Percentiles rank a stretch among this genome's conserved stretches.
These are phyloP conservation scores for Heritiera fomes DNA, from an alignment of 345 rosid genomes.

Conservation along the genomic window DNA sequence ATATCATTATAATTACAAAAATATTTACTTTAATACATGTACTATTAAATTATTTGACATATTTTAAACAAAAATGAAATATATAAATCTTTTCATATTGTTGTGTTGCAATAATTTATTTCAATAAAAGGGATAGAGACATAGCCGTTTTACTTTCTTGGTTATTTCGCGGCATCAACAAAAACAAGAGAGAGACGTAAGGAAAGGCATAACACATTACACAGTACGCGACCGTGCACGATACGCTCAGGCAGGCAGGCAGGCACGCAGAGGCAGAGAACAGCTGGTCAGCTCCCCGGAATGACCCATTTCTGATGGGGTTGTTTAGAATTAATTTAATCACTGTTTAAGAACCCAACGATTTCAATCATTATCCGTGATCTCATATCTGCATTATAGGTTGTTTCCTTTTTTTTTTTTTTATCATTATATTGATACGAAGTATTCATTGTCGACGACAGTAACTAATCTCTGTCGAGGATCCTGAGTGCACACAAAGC, in stretches of 20 bases:
- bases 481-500: too few relatives aligned
- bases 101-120: too few relatives aligned
- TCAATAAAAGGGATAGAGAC: neutral
- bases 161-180: neutral
- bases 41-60: too few relatives aligned
- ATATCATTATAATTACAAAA: too few relatives aligned
- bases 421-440: too few relatives aligned
- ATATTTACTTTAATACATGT: too few relatives aligned
- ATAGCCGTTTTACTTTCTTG: neutral
- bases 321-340: neutral
- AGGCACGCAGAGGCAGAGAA: neutral
- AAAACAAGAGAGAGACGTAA: neutral
- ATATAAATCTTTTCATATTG: too few relatives aligned
- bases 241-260: neutral
- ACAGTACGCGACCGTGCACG: neutral
- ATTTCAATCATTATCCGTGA: constrained; percentile 13
- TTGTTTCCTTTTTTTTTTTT: too few relatives aligned
- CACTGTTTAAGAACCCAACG: neutral
- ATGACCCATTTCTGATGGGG: neutral
- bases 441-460: too few relatives aligned
- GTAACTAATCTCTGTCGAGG: too few relatives aligned
- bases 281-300: neutral
- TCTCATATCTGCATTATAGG: too few relatives aligned
- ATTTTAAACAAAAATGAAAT: too few relatives aligned
- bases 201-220: neutral